Evolutionary conservation across 1,139 yeast species (phyloP).

Genomic region (Eremothecium cymbalariae): DNA sequence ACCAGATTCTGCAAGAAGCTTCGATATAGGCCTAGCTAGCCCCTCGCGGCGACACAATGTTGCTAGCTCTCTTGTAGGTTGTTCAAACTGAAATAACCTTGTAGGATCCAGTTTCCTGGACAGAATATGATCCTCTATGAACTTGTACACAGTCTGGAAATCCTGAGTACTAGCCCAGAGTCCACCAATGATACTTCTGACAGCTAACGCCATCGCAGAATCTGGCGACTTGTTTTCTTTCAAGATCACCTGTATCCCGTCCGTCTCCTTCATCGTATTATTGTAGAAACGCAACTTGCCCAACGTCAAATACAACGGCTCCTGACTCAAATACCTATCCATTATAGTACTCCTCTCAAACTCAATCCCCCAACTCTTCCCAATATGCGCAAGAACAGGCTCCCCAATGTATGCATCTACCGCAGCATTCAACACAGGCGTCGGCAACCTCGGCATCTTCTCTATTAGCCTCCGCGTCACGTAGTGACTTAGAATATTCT

Average conservation of each 20-base stretch:
- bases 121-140: conserved; percentile 64
- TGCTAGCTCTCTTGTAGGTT: conserved; percentile 80
- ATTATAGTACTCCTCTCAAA: conserved; percentile 56
- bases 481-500: conserved; percentile 65
- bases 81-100: conserved; percentile 67
- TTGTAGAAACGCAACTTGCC: conserved; percentile 54
- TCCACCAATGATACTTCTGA: conserved; percentile 66
- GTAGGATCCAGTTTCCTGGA: conserved; percentile 71
- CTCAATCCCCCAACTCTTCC: conserved; percentile 83
- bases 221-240: conserved; percentile 21
- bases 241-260: conserved; percentile 26
- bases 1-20: conserved; percentile 90
- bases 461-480: conserved; percentile 65
- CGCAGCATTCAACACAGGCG: conserved; percentile 64
- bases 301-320: conserved; percentile 52
- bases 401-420: conserved; percentile 66
- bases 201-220: conserved; percentile 46
- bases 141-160: conserved; percentile 44
- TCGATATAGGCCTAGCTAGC: conserved; percentile 67
- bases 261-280: conserved; percentile 23
- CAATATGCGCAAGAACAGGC: conserved; percentile 54
- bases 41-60: conserved; percentile 71
- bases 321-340: conserved; percentile 61
- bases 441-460: conserved; percentile 84
- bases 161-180: conserved; percentile 47